Base-by-base conservation (phyloP, 75 land plant genomes). In the Picea sitchensis region DNA sequence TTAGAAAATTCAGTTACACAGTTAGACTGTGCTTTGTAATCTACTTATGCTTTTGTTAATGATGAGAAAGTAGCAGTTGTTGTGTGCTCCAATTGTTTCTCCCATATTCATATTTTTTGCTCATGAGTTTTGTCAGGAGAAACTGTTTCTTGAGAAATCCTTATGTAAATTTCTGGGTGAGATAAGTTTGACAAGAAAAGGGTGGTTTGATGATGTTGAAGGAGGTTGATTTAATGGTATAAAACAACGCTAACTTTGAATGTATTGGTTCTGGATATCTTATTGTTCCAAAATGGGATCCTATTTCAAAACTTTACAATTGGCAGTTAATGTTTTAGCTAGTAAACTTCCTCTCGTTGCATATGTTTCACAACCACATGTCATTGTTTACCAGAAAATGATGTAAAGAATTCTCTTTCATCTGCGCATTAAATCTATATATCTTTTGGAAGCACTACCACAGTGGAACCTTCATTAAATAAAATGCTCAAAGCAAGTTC, bases 281-380 rank as follows among this genome's bases (percentile, higher is more conserved):
- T n/a, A n/a, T n/a, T n/a, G n/a, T n/a, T n/a, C n/a, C n/a, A n/a
- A 72, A 73, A 8, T 93, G 95, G 95, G 81, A 80, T 57, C 38
- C 20, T 23, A 91, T 91, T 65, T 82, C 84, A 15, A 83, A 88
- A 76, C 79, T 93, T 44, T 89, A 83, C 76, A 86, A 86, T 73
- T 88, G 88, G 87, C 81, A 80, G 72, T 76, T 89, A 54, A 83
- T 69, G 79, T 81, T 76, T 81, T 92, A 69, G 64, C 73, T 14
- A 84, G 79, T 61, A 83, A 84, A 57, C 72, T 63, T 41, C 67
- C 56, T 17, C 79, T 83, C 59, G 63, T 56, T 23, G 91, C 80
- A 51, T 91, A 91, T 81, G 61, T 93, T 57, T 60, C 77, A 65
- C 63, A 79, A 76, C 58, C 58, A 23, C 30, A 56, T 6, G 63